Percentiles rank a stretch among this genome's conserved stretches.
Conservation (phyloP, 1,284 basidiomycete genomes). For the Megacollybia platyphylla region DNA sequence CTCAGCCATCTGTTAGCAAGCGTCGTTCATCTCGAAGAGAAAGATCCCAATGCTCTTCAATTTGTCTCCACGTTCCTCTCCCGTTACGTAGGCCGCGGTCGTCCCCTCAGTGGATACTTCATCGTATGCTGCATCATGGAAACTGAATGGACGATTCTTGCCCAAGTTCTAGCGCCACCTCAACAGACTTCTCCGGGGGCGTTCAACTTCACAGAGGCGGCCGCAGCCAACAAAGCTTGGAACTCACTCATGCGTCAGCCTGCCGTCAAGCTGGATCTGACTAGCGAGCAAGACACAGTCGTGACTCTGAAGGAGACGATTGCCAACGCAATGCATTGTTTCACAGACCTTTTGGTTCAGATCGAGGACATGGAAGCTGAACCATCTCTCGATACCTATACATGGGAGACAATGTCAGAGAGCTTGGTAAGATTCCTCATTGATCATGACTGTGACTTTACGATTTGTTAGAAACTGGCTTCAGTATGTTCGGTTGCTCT, state of each 20-base stretch:
- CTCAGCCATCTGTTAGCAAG: conserved; percentile 57
- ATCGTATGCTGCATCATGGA: conserved; percentile 79
- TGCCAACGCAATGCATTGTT: conserved; percentile 17
- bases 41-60: conserved; percentile 34
- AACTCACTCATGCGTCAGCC: conserved; percentile 44
- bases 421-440: conserved; percentile 40
- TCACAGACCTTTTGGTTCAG: conserved; percentile 20
- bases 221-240: conserved; percentile 76
- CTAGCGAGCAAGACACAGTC: conserved; percentile 25
- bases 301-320: conserved; percentile 34
- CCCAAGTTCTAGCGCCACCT: conserved; percentile 56
- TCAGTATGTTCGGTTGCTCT: conserved; percentile 75
- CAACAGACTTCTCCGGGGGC: conserved; percentile 14
- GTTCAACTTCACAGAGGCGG: conserved; percentile 47
- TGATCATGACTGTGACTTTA: not conserved
- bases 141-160: conserved; percentile 71
- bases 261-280: conserved; percentile 23
- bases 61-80: conserved; percentile 65
- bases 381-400: conserved; percentile 70
- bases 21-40: conserved; percentile 41
- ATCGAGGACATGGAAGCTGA: conserved; percentile 72
- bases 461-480: conserved; percentile 62
- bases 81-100: conserved; percentile 62
- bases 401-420: conserved; percentile 81
- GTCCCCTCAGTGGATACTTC: conserved; percentile 81